phyloP scores from a whole-genome alignment of 805 yeast species.

The Millerozyma acaciae region DNA sequence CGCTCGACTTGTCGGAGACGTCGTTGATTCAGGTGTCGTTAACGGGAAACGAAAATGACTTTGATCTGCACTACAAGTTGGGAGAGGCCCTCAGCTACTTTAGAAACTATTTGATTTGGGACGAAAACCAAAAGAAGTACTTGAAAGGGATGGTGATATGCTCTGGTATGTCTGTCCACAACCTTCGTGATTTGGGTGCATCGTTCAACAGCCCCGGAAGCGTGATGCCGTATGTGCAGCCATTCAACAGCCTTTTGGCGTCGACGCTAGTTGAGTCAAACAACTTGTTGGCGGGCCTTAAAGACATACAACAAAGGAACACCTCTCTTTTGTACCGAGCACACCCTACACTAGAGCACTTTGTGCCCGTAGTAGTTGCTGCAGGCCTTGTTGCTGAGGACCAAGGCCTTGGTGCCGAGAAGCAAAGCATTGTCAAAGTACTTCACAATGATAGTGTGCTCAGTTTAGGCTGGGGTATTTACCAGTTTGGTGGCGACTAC shows the following conservation, averaged over 20 bases:
- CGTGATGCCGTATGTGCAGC: slow-evolving; percentile 45
- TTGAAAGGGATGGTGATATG: slow-evolving; percentile 47
- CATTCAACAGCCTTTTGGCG: slow-evolving; percentile 48
- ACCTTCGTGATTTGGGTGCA: slow-evolving; percentile 50
- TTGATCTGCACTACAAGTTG: slow-evolving; percentile 44
- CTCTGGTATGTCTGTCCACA: slow-evolving; percentile 82
- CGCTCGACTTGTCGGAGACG: slow-evolving; percentile 39
- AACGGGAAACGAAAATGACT: slow-evolving; percentile 34
- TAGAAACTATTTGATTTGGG: slow-evolving; percentile 40
- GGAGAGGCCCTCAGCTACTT: slow-evolving; percentile 54
- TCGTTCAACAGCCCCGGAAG: slow-evolving; percentile 12
- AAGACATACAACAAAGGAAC: slow-evolving; percentile 27
- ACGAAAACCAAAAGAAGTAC: slow-evolving; percentile 19
- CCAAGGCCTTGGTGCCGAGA: too few species aligned
- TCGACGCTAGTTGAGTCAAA: slow-evolving; percentile 31
- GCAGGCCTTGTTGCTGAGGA: slow-evolving; percentile 52
- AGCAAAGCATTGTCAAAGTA: slow-evolving; percentile 33
- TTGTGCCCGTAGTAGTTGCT: slow-evolving; percentile 60
- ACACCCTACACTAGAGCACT: slow-evolving; percentile 78
- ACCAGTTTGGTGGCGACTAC: slow-evolving; percentile 39
- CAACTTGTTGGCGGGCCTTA: slow-evolving; percentile 33
- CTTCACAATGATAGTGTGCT: slow-evolving; percentile 41
- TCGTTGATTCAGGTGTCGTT: slow-evolving; percentile 52
- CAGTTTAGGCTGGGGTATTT: slow-evolving; percentile 70
- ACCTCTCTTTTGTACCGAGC: slow-evolving; percentile 42